Evolutionary conservation across 2,329 filamentous ascomycete genomes (phyloP), one percentile per base, ranked within the genome.

Genomic region (Paecilomyces variotii): DNA sequence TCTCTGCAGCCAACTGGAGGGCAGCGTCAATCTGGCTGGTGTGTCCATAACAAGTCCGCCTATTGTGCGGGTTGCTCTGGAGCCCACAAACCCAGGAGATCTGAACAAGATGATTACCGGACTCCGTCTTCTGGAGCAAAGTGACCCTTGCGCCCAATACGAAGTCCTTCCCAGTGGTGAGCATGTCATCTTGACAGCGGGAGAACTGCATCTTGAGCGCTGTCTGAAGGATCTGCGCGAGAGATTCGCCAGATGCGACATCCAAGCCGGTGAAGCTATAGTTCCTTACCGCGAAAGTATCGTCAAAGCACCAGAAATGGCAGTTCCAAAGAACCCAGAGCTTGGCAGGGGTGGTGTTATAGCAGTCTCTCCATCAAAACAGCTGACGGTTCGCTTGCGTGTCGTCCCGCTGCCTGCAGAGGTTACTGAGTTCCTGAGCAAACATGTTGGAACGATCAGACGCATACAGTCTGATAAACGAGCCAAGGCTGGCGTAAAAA

Each of bases 211-310:
- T 76, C 80, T 99, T 2, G 94, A 99, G 74, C 82, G 94, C 58
- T 99, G 94, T 71, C 74, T 99, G 60, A 96, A 94, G 56, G 94
- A 99, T 77, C 80, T 99, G 27, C 84, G 91, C 61, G 94, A 99
- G 70, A 83, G 94, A 4, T 99, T 96, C 70, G 93, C 94, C 4
- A 87, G 86, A 63, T 97, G 95, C 70, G 93, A 97, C 64, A 92
- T 99, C 56, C 93, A 97, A 70, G 90, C 90, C 28, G 92, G 94
- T 58, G 90, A 90, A 51, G 90, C 94, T 1, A 97, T 99, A 61
- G 94, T 99, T 12, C 94, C 94, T 0, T 99, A 96, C 74, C 84
- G 92, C 58, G 94, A 99, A 76, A 94, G 91, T 0, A 96, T 96
- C 59, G 87, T 97, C 49, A 83, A 85, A 27, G 89, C 87, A 0